Evolutionary conservation across 2,329 filamentous ascomycete genomes (phyloP).

Genomic region (Phialophora macrospora): DNA sequence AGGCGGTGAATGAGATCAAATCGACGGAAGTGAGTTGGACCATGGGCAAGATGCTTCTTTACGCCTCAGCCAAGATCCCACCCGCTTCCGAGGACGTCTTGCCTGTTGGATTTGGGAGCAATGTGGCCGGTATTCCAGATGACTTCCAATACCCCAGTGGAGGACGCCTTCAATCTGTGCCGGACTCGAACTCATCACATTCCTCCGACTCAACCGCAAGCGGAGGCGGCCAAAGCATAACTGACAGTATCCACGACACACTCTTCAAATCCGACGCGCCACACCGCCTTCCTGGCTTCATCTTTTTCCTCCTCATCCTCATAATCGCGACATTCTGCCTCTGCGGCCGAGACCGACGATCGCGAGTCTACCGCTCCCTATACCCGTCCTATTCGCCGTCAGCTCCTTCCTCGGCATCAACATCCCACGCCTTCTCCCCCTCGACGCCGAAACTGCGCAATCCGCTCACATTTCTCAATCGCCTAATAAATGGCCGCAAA

Average conservation of each 20-base stretch:
- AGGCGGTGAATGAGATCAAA: conserved; percentile 89
- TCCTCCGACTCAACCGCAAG: background rate
- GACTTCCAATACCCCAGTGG: conserved; percentile 80
- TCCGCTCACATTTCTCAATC: conserved; percentile 43
- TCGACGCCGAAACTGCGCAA: conserved; percentile 34
- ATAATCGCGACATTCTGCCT: conserved; percentile 72
- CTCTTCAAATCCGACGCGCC: conserved; percentile 70
- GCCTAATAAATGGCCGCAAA: conserved; percentile 44
- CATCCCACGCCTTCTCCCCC: conserved; percentile 5
- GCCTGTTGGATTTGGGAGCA: conserved; percentile 92
- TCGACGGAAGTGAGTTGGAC: conserved; percentile 96
- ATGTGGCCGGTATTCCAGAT: conserved; percentile 67
- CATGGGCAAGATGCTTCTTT: conserved; percentile 92
- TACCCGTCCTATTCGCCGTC: conserved; percentile 39
- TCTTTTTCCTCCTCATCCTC: conserved; percentile 78
- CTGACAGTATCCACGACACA: conserved; percentile 63
- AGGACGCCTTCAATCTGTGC: conserved; percentile 39
- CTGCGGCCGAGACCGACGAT: conserved; percentile 76
- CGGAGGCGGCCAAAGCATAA: conserved; percentile 40
- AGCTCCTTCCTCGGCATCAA: conserved; percentile 2
- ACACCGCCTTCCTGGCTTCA: conserved; percentile 71
- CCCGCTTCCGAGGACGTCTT: conserved; percentile 60
- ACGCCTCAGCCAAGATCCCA: conserved; percentile 86
- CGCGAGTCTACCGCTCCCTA: conserved; percentile 63
- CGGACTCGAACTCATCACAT: conserved; percentile 41